Conservation (phyloP, 2,329 filamentous ascomycete species). For the Ophiostoma ulmi region DNA sequence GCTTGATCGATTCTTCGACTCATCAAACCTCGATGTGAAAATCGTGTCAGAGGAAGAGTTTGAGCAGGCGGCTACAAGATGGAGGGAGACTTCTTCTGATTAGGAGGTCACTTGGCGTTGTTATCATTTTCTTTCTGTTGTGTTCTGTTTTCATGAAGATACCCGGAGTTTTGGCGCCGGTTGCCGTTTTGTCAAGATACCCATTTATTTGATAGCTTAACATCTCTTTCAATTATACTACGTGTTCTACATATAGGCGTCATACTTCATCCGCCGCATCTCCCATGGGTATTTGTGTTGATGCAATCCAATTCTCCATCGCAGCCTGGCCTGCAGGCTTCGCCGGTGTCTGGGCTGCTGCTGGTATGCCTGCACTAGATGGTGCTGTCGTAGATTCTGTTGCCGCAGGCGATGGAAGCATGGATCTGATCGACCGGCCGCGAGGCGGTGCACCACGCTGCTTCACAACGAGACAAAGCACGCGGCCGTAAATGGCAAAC, state of each 20-base stretch:
- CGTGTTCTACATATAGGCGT: not conserved
- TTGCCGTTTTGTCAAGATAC: not conserved
- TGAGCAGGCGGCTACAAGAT: not conserved
- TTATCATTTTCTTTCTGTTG: not conserved
- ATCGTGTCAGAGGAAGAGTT: not conserved
- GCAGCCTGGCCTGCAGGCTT: conserved; percentile 55
- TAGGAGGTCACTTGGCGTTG: not conserved
- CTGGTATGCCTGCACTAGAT: conserved; percentile 22
- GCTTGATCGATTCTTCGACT: not conserved
- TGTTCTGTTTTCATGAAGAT: not conserved
- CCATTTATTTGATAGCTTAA: not conserved
- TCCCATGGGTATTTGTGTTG: conserved; percentile 58
- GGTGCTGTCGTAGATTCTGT: conserved; percentile 22
- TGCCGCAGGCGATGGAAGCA: conserved; percentile 28
- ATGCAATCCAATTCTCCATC: conserved; percentile 82
- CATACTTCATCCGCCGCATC: not conserved
- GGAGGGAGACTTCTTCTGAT: not conserved
- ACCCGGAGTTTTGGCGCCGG: not conserved
- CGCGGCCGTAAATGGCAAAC: conserved; percentile 90
- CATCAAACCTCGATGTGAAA: not conserved
- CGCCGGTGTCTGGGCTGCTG: conserved; percentile 29
- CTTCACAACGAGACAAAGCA: conserved; percentile 83
- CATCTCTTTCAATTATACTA: not conserved
- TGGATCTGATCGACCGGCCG: conserved; percentile 23
- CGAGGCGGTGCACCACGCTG: conserved; percentile 50